These are phyloP conservation scores for Hylodesmum podocarpum DNA, from an alignment of 306 rosid species.

Conservation along the genomic window DNA sequence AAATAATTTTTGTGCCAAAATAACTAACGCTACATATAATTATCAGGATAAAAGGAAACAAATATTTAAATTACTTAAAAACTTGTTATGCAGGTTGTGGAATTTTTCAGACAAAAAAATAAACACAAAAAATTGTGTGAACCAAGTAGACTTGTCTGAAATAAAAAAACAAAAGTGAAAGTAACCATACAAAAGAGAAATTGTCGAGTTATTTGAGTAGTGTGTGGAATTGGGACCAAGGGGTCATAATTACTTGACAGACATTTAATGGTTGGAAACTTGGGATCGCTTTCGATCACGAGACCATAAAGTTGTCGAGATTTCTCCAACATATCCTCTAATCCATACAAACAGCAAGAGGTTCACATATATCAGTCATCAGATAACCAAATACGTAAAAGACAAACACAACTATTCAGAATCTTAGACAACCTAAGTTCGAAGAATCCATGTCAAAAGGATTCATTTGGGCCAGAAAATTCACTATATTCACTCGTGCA, in stretches of 20 bases:
- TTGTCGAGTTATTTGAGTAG: background rate
- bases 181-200: background rate
- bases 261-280: conserved; percentile 14
- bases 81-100: background rate
- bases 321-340: conserved; percentile 27
- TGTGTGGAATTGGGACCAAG: background rate
- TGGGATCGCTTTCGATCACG: background rate
- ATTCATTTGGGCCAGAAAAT: background rate
- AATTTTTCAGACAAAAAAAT: background rate
- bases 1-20: background rate
- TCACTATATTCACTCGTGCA: no score
- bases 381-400: background rate
- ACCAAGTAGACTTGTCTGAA: background rate
- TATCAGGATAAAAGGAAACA: background rate
- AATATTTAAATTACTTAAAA: background rate
- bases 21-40: background rate
- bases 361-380: background rate
- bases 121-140: background rate
- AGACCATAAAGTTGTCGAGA: conserved; percentile 15
- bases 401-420: background rate
- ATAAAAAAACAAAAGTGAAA: background rate
- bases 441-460: background rate
- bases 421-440: background rate
- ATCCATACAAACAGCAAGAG: conserved; percentile 2
- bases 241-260: conserved; percentile 1